Conservation (phyloP, 768 basidiomycete species). For the Rhizopogon sp. region DNA sequence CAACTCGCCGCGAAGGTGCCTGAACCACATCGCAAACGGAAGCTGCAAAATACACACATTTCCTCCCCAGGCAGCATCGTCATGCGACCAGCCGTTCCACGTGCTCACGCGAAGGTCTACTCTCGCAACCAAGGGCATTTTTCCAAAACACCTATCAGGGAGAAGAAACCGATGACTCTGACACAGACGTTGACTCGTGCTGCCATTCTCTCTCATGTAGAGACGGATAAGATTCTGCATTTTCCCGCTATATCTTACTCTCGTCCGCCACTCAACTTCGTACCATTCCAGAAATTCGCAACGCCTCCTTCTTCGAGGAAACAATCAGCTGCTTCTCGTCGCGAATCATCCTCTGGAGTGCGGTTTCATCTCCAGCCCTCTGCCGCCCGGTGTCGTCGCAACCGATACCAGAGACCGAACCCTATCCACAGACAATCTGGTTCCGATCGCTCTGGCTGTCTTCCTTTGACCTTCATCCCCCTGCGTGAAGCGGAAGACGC, state of each 20-base stretch:
- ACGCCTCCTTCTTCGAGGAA: not conserved
- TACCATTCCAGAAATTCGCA: slow-evolving; percentile 19
- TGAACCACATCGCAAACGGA: not conserved
- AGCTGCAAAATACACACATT: not conserved
- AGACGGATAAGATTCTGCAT: slow-evolving; percentile 13
- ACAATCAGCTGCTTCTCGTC: not conserved
- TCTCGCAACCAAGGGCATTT: not conserved
- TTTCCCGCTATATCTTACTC: slow-evolving; percentile 6
- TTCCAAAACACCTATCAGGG: not conserved
- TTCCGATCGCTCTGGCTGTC: not conserved
- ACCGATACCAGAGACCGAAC: not conserved
- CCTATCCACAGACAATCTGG: too few relatives aligned
- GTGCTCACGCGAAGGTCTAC: not conserved
- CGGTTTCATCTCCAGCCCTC: not conserved
- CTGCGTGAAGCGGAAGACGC: slow-evolving; percentile 22
- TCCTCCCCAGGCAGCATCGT: not conserved
- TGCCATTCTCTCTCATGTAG: slow-evolving; percentile 19
- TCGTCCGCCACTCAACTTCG: slow-evolving; percentile 23
- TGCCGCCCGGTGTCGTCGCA: not conserved
- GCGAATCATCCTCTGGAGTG: not conserved
- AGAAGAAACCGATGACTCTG: slow-evolving; percentile 3
- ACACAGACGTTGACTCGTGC: slow-evolving; percentile 19
- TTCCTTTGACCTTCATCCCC: slow-evolving; percentile 20
- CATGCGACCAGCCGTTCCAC: not conserved
- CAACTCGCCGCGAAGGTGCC: not conserved